Evolutionary conservation across 2,329 filamentous ascomycete genomes (phyloP).

Genomic region (Knufia petricola): DNA sequence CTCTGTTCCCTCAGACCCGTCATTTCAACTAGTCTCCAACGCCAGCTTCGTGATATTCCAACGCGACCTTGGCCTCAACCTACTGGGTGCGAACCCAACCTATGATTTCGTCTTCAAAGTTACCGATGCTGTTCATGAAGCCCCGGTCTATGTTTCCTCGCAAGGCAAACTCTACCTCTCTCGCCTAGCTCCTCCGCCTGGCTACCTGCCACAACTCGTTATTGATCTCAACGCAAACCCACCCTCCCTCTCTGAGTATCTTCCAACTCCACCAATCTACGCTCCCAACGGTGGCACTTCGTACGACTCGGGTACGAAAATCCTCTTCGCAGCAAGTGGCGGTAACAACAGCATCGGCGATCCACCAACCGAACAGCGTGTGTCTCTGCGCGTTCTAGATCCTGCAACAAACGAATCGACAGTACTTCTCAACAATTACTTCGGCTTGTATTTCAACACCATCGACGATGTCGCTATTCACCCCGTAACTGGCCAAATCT

Average conservation of each 20-base stretch:
- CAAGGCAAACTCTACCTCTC: slow-evolving; percentile 35
- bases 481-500: slow-evolving; percentile 34
- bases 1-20: slow-evolving; percentile 26
- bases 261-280: slow-evolving; percentile 36
- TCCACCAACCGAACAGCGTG: slow-evolving; percentile 28
- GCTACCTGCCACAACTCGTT: slow-evolving; percentile 31
- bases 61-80: slow-evolving; percentile 27
- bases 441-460: slow-evolving; percentile 37
- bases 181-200: slow-evolving; percentile 30
- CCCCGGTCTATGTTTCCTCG: slow-evolving; percentile 33
- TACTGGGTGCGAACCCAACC: slow-evolving; percentile 30
- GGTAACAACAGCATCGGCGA: slow-evolving; percentile 30
- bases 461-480: slow-evolving; percentile 38
- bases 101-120: slow-evolving; percentile 33
- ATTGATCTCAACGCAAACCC: slow-evolving; percentile 36
- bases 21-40: slow-evolving; percentile 25
- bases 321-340: slow-evolving; percentile 33
- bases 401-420: slow-evolving; percentile 34
- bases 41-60: slow-evolving; percentile 34
- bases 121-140: slow-evolving; percentile 33
- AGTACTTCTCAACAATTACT: slow-evolving; percentile 38
- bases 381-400: slow-evolving; percentile 36
- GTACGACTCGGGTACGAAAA: slow-evolving; percentile 29
- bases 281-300: slow-evolving; percentile 34
- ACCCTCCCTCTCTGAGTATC: slow-evolving; percentile 31